Evolutionary conservation across 2,329 filamentous ascomycete species (phyloP).

Genomic region (Sporothrix variecibatus): DNA sequence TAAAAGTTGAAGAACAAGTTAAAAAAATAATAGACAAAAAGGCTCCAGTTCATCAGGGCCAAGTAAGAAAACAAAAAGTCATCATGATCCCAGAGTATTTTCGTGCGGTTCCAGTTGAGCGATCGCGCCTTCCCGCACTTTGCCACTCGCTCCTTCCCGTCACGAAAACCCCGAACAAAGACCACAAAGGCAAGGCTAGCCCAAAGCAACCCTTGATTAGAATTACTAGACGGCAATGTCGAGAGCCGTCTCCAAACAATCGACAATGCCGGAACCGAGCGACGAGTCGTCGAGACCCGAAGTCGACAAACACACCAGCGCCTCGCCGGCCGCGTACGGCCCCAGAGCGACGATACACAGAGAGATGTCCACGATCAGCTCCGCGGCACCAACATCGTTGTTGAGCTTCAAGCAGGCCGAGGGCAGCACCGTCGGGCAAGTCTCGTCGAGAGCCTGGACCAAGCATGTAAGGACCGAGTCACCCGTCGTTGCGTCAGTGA

Average conservation of each 20-base stretch:
- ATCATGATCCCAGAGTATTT: neutral
- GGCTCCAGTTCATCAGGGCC: neutral
- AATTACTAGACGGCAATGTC: conserved; percentile 4
- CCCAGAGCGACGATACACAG: conserved; percentile 28
- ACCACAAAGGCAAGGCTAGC: neutral
- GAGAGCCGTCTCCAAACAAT: conserved; percentile 25
- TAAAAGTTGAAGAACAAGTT: neutral
- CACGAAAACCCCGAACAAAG: neutral
- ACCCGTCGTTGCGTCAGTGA: conserved; percentile 18
- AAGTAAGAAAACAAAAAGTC: neutral
- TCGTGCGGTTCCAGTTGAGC: neutral
- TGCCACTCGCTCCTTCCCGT: conserved; percentile 3
- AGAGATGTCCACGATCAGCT: conserved; percentile 12
- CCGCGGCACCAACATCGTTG: neutral
- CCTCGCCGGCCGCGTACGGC: conserved; percentile 23
- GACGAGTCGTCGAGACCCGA: neutral
- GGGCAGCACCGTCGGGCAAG: conserved; percentile 29
- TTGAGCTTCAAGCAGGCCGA: conserved; percentile 22
- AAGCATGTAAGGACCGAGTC: conserved; percentile 25
- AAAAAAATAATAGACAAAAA: neutral
- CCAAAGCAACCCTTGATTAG: neutral
- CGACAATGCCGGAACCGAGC: conserved; percentile 25
- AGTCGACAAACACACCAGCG: conserved; percentile 26
- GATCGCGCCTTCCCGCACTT: neutral
- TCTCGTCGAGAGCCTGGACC: conserved; percentile 17